Base-by-base conservation (phyloP, 495 filamentous ascomycete genomes). In the Aspergillus campestris region DNA sequence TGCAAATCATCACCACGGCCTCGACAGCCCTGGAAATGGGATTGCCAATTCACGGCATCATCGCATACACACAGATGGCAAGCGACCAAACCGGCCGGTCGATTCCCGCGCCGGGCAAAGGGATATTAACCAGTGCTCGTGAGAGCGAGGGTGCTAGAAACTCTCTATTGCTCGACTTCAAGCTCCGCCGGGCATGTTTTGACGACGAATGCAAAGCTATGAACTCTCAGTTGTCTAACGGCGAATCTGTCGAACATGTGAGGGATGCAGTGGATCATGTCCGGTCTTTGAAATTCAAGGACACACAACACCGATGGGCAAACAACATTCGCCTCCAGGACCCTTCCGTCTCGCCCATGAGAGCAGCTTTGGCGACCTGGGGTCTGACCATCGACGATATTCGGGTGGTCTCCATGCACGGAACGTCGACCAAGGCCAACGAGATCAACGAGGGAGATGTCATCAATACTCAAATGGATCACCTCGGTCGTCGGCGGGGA, bases 361-460 rank as follows among this genome's bases (percentile, higher is more conserved):
- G 89, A 50, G 94, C 94, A 53, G 86, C 91, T 31, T 76, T 99
- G 38, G 92, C 92, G 31, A 95, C 90, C 8, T 99, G 92, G 92
- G 89, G 88, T 53, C 78, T 99, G 31, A 94, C 89, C 3, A 86
- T 99, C 52, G 94, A 99, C 61, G 94, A 99, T 56, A 79, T 99
- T 38, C 82, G 67, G 44, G 89, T 97, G 30, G 90, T 88, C 4
- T 97, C 92, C 12, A 97, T 97, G 84, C 92, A 99, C 67, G 92
- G 92, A 49, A 99, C 92, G 33, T 96, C 91, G 12, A 99, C 92
- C 32, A 89, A 91, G 49, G 94, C 94, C 45, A 99, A 99, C 58
- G 92, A 99, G 71, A 94, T 96, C 82, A 99, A 99, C 62, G 92
- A 99, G 65, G 95, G 89, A 30, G 89, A 91, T 41, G 90, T 95